Evolutionary conservation across 257 asterid genomes (phyloP).

Genomic region (Primulina eburnea): DNA sequence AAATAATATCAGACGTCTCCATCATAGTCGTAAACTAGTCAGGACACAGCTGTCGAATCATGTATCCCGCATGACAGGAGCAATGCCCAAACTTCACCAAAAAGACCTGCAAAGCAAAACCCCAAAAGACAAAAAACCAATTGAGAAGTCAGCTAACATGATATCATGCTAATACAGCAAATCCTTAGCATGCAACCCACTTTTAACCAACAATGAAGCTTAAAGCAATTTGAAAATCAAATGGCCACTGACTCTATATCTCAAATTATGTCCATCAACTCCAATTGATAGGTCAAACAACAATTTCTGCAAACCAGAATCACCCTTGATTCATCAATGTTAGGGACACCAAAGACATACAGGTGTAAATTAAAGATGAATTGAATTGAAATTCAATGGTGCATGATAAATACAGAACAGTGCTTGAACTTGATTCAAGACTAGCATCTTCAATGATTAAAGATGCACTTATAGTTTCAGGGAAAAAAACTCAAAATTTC

Average conservation of each 20-base stretch:
- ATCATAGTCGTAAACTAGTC: conserved; percentile 19
- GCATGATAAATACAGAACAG: not conserved
- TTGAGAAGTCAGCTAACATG: conserved; percentile 10
- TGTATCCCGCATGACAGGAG: conserved; percentile 14
- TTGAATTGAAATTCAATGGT: too few species aligned
- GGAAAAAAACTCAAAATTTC: not conserved
- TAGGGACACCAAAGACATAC: not conserved
- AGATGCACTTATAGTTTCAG: not conserved
- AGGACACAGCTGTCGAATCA: conserved; percentile 23
- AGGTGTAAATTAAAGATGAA: not conserved
- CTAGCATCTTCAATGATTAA: not conserved
- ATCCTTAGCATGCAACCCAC: conserved; percentile 8
- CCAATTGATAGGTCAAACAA: not conserved
- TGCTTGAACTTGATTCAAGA: not conserved
- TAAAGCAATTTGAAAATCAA: not conserved
- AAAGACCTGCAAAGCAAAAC: conserved; percentile 32
- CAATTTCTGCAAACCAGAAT: not conserved
- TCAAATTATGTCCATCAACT: conserved; percentile 5
- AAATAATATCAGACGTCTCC: conserved; percentile 29
- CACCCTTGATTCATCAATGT: not conserved
- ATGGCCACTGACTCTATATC: not conserved
- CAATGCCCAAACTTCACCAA: conserved; percentile 20
- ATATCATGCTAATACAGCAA: conserved; percentile 13
- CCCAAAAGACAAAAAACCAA: conserved; percentile 14
- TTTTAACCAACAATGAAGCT: conserved; percentile 6